A percentile compares a stretch with the other conserved stretches of the same genome.
Conservation (phyloP, 257 asterid species). For the Solanum habrochaites region DNA sequence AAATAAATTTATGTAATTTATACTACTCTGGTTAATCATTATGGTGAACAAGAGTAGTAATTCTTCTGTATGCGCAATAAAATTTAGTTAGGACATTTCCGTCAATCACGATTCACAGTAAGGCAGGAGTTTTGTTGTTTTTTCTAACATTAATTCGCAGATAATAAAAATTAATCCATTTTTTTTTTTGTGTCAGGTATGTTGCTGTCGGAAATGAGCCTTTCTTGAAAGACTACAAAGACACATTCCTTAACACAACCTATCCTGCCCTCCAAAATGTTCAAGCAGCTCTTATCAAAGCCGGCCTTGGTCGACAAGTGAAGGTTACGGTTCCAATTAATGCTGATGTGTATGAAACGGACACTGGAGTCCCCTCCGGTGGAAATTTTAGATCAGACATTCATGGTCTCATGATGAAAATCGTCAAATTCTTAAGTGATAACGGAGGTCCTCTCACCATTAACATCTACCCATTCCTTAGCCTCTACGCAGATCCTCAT, state of each 20-base stretch:
- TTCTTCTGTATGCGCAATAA: too few species aligned
- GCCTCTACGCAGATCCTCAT: slow-evolving; percentile 28
- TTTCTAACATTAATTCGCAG: not conserved
- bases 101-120: too few species aligned
- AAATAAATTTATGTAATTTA: too few species aligned
- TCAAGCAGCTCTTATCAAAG: slow-evolving; percentile 35
- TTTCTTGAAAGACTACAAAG: slow-evolving; percentile 24
- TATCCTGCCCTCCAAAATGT: slow-evolving; percentile 23
- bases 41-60: too few species aligned
- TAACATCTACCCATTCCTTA: slow-evolving; percentile 35
- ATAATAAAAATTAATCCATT: not conserved
- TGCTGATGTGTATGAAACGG: slow-evolving; percentile 29
- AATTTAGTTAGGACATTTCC: too few species aligned
- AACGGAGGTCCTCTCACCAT: slow-evolving; percentile 29
- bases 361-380: slow-evolving; percentile 21
- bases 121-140: not conserved
- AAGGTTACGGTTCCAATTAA: slow-evolving; percentile 33
- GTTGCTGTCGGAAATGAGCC: slow-evolving; percentile 43
- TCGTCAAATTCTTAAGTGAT: slow-evolving; percentile 24
- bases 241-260: slow-evolving; percentile 12
- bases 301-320: slow-evolving; percentile 29
- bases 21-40: too few species aligned
- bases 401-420: slow-evolving; percentile 16
- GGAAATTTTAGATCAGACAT: slow-evolving; percentile 30
- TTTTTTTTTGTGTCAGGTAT: slow-evolving; percentile 15